These are phyloP conservation scores for Penicillium cinerascens DNA, from an alignment of 495 filamentous ascomycete species.

Conservation along the genomic window DNA sequence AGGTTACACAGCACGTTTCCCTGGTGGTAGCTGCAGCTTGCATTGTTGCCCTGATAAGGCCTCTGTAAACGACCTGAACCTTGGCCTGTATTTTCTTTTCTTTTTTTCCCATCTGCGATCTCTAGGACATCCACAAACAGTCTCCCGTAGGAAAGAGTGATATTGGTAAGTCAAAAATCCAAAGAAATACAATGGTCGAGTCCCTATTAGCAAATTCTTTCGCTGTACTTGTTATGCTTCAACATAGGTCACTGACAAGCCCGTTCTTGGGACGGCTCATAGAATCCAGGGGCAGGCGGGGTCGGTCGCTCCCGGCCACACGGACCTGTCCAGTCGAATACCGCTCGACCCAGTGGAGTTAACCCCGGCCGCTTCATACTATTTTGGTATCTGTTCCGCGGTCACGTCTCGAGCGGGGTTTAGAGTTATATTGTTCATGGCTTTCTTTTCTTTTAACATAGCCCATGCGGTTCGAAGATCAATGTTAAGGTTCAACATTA, in stretches of 20 bases:
- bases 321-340: not conserved
- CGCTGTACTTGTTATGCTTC: not conserved
- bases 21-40: not conserved
- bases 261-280: not conserved
- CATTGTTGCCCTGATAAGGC: not conserved
- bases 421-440: too few species aligned
- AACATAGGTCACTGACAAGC: not conserved
- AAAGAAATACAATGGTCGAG: not conserved
- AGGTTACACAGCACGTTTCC: not conserved
- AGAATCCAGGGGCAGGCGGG: not conserved
- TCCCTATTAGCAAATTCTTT: not conserved
- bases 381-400: not conserved
- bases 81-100: not conserved
- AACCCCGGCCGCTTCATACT: not conserved
- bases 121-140: not conserved
- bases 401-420: not conserved
- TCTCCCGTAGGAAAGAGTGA: not conserved
- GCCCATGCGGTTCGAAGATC: not conserved
- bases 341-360: not conserved
- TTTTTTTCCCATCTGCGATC: not conserved
- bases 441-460: not conserved
- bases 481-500: not conserved
- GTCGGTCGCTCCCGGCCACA: not conserved
- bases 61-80: not conserved
- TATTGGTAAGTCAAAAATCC: not conserved